Percentiles rank a stretch among this genome's conserved stretches.
Evolutionary conservation across 495 filamentous ascomycete species (phyloP).

Genomic region (Paragyromitra xinjiangensis): DNA sequence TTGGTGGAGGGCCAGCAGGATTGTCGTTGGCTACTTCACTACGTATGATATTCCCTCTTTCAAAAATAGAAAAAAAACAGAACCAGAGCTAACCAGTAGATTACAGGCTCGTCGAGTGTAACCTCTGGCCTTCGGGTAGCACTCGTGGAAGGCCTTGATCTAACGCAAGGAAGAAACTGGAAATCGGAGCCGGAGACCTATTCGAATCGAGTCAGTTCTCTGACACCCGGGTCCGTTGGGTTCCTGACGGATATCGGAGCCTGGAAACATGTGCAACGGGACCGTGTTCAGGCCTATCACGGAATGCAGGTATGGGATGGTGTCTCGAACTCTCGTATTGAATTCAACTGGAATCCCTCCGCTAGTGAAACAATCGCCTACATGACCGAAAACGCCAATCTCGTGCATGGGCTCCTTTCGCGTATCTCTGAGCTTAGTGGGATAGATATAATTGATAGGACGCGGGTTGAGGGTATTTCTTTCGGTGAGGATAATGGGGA

Average conservation of each 20-base stretch:
- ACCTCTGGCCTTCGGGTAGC: constrained; percentile 83
- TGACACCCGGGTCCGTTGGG: constrained; percentile 81
- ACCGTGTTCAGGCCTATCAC: constrained; percentile 84
- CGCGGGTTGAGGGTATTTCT: constrained; percentile 77
- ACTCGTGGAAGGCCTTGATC: constrained; percentile 87
- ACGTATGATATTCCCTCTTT: constrained; percentile 65
- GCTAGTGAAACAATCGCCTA: constrained; percentile 77
- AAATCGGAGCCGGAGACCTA: constrained; percentile 72
- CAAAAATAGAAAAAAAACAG: background rate
- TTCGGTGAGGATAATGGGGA: constrained; percentile 75
- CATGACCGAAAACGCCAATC: constrained; percentile 95
- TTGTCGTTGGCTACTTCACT: constrained; percentile 87
- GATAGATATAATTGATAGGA: constrained; percentile 75
- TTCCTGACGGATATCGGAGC: constrained; percentile 82
- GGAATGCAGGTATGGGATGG: constrained; percentile 95
- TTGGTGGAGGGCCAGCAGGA: constrained; percentile 96
- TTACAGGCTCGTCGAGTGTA: constrained; percentile 68
- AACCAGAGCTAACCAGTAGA: background rate
- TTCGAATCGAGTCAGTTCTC: constrained; percentile 92
- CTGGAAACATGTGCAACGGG: constrained; percentile 76
- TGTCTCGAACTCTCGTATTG: constrained; percentile 82
- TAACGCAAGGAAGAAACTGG: constrained; percentile 71
- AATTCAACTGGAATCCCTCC: constrained; percentile 78
- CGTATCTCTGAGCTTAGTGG: constrained; percentile 74
- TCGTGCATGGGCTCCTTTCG: constrained; percentile 76